phyloP scores from a whole-genome alignment of 2,329 filamentous ascomycete genomes.

The Colletotrichum lindemuthianum region DNA sequence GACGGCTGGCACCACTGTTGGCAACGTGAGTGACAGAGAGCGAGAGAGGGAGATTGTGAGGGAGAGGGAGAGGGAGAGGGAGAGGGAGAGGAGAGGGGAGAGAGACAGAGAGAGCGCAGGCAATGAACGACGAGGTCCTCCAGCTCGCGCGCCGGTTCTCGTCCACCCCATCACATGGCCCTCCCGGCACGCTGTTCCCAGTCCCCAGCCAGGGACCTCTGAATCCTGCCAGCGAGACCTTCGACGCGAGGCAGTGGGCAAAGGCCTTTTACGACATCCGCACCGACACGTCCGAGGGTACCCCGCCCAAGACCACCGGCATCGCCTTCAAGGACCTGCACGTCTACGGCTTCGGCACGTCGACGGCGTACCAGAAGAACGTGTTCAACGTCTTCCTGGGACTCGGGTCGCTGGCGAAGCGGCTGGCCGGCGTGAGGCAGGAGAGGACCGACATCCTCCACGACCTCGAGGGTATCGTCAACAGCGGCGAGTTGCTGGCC shows the following conservation, averaged over 20 bases:
- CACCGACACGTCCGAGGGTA: conserved; percentile 40
- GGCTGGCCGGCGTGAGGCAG: conserved; percentile 40
- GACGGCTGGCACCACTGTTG: too few relatives aligned
- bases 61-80: conserved; percentile 14
- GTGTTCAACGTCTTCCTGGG: conserved; percentile 49
- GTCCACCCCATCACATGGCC: conserved; percentile 37
- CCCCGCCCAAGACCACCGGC: conserved; percentile 45
- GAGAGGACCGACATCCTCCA: conserved; percentile 60
- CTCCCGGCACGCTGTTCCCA: conserved; percentile 42
- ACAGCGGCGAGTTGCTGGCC: conserved; percentile 65
- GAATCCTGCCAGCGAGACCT: conserved; percentile 51
- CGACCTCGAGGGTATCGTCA: conserved; percentile 62
- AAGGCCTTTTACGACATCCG: conserved; percentile 47
- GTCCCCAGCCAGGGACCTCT: conserved; percentile 41
- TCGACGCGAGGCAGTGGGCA: conserved; percentile 55
- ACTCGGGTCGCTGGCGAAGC: conserved; percentile 42
- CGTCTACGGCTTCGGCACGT: conserved; percentile 53
- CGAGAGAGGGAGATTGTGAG: too few relatives aligned
- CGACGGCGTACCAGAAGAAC: conserved; percentile 54
- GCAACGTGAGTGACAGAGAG: too few relatives aligned
- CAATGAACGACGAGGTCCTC: conserved; percentile 37
- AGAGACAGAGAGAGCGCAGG: not conserved
- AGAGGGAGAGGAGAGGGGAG: conserved; percentile 14
- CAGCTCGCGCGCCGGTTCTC: conserved; percentile 44
- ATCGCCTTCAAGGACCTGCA: conserved; percentile 55